Percentiles rank a stretch among this genome's conserved stretches.
Evolutionary conservation across 2,329 filamentous ascomycete genomes (phyloP).

Genomic region (Aureobasidium namibiae): DNA sequence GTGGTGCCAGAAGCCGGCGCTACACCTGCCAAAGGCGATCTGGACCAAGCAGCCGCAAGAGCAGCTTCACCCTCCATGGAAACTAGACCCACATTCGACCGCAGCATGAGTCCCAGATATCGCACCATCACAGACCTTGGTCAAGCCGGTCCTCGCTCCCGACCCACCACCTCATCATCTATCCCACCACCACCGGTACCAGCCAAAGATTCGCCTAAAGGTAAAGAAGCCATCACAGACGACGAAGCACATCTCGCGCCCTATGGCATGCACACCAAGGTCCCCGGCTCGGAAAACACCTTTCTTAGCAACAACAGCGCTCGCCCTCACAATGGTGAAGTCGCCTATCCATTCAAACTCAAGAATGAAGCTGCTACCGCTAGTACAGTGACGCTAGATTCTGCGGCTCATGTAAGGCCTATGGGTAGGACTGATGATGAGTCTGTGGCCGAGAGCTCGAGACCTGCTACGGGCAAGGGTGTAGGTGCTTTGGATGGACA

Average conservation of each 20-base stretch:
- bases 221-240: background rate
- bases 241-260: background rate
- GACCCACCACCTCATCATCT: background rate
- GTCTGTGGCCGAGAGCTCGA: background rate
- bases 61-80: background rate
- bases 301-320: constrained; percentile 48
- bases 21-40: background rate
- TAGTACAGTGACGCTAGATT: constrained; percentile 59
- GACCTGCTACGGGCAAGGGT: background rate
- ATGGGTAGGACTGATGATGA: constrained; percentile 13
- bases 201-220: background rate
- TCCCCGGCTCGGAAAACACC: constrained; percentile 32
- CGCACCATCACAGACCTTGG: constrained; percentile 2
- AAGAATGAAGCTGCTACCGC: constrained; percentile 50
- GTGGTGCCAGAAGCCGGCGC: background rate
- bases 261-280: constrained; percentile 15
- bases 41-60: background rate
- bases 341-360: constrained; percentile 66
- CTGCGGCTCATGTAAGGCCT: constrained; percentile 19
- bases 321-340: constrained; percentile 57
- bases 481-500: background rate
- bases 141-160: background rate
- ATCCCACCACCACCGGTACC: background rate
- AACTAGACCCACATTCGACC: background rate
- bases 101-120: constrained; percentile 4